A percentile compares a stretch with the other conserved stretches of the same genome.
These are phyloP conservation scores for Plantago rigida DNA, from an alignment of 305 asterid genomes.

Conservation along the genomic window DNA sequence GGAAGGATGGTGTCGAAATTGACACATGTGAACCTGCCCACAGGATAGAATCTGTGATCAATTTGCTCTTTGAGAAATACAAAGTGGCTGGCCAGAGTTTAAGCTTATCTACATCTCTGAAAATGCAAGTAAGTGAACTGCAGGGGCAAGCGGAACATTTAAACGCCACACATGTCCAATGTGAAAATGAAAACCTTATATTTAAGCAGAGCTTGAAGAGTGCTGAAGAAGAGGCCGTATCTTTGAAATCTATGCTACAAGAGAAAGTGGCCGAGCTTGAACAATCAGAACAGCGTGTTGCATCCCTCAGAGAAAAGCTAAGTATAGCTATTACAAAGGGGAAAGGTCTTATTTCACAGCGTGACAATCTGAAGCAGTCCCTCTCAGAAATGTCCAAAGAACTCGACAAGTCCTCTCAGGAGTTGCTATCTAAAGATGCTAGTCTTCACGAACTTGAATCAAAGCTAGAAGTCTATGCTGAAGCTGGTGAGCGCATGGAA, in stretches of 20 bases:
- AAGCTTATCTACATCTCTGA: slow-evolving; percentile 44
- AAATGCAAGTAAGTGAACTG: slow-evolving; percentile 50
- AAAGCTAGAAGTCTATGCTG: slow-evolving; percentile 72
- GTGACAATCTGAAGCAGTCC: slow-evolving; percentile 83
- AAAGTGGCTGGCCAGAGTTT: slow-evolving; percentile 46
- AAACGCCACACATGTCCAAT: slow-evolving; percentile 38
- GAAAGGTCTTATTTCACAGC: slow-evolving; percentile 84
- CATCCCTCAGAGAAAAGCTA: slow-evolving; percentile 87
- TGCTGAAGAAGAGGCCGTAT: slow-evolving; percentile 38
- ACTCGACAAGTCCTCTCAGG: slow-evolving; percentile 68
- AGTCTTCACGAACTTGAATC: slow-evolving; percentile 72
- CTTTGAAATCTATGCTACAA: slow-evolving; percentile 44
- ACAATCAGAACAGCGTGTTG: slow-evolving; percentile 81
- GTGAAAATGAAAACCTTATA: slow-evolving; percentile 62
- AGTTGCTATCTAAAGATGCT: slow-evolving; percentile 60
- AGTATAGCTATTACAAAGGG: slow-evolving; percentile 94
- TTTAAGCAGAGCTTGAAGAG: slow-evolving; percentile 57
- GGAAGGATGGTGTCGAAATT: slow-evolving; percentile 38
- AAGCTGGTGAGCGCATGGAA: slow-evolving; percentile 98
- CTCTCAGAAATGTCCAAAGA: slow-evolving; percentile 69
- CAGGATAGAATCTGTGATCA: slow-evolving; percentile 48
- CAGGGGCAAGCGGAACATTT: slow-evolving; percentile 52
- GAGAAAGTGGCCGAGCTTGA: slow-evolving; percentile 72
- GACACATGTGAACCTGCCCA: slow-evolving; percentile 43
- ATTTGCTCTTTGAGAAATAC: slow-evolving; percentile 52